Evolutionary conservation across 768 basidiomycete genomes (phyloP).

Genomic region (Artomyces pyxidatus): DNA sequence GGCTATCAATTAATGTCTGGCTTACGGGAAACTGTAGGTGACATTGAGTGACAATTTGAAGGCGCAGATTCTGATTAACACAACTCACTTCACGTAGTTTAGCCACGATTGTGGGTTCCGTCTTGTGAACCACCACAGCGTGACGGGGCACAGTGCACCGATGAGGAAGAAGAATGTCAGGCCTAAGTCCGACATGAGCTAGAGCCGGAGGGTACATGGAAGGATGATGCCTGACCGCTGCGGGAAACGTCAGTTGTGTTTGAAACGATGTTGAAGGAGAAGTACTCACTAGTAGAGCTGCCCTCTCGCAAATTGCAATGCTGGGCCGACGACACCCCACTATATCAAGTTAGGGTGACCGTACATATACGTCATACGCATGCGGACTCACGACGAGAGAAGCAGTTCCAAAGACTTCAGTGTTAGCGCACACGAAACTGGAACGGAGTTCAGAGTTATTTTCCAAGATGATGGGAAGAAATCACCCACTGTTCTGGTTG

Average conservation of each 20-base stretch:
- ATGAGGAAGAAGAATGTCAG: slow-evolving; percentile 39
- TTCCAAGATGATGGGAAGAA: neutral
- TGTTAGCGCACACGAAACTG: slow-evolving; percentile 44
- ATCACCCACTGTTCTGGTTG: slow-evolving; percentile 31
- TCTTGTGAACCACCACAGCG: slow-evolving; percentile 26
- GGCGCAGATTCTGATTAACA: neutral
- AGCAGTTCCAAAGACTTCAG: slow-evolving; percentile 49
- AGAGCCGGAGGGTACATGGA: neutral
- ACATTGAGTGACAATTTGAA: neutral
- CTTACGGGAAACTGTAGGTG: slow-evolving; percentile 26
- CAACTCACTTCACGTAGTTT: slow-evolving; percentile 15
- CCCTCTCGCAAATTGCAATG: slow-evolving; percentile 27
- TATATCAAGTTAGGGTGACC: neutral
- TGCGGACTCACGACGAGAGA: slow-evolving; percentile 24
- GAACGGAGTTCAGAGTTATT: neutral
- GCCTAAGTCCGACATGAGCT: neutral
- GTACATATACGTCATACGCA: neutral
- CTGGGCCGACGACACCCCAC: slow-evolving; percentile 38
- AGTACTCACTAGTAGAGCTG: slow-evolving; percentile 26
- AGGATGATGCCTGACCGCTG: neutral
- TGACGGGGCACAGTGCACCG: slow-evolving; percentile 31
- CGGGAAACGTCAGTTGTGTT: neutral
- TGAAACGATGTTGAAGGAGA: neutral
- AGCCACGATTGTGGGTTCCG: slow-evolving; percentile 21
- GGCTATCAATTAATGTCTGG: neutral